These are phyloP conservation scores for Clathrus columnatus DNA, from an alignment of 768 basidiomycete genomes.

Conservation along the genomic window DNA sequence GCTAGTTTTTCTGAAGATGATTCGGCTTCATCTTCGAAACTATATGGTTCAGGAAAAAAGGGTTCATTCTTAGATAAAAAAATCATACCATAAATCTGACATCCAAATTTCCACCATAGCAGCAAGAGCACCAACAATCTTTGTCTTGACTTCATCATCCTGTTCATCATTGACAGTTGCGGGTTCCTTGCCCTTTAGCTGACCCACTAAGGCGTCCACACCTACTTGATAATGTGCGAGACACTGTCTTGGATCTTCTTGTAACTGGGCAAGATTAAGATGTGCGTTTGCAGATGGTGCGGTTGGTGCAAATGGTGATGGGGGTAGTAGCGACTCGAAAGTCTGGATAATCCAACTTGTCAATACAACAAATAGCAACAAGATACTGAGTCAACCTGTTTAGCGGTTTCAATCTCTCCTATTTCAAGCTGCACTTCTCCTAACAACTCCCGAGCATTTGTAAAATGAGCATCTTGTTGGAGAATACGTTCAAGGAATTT, in stretches of 20 bases:
- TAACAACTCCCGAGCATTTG: slow-evolving; percentile 69
- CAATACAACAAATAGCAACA: background rate
- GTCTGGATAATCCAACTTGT: slow-evolving; percentile 32
- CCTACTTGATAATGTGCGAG: slow-evolving; percentile 75
- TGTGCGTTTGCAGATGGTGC: slow-evolving; percentile 68
- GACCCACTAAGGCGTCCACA: slow-evolving; percentile 55
- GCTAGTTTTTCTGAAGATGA: slow-evolving; percentile 74
- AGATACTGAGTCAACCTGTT: slow-evolving; percentile 36
- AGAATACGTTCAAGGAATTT: slow-evolving; percentile 64
- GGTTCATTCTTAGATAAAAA: background rate
- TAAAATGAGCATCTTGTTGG: slow-evolving; percentile 51
- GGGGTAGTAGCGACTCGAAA: slow-evolving; percentile 52
- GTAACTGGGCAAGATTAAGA: slow-evolving; percentile 84
- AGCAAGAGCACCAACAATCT: slow-evolving; percentile 69
- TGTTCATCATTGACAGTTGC: slow-evolving; percentile 22
- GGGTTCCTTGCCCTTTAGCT: slow-evolving; percentile 61
- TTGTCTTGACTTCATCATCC: slow-evolving; percentile 53
- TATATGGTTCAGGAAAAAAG: slow-evolving; percentile 21
- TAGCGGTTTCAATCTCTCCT: slow-evolving; percentile 68
- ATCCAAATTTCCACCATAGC: slow-evolving; percentile 96
- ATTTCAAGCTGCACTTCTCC: slow-evolving; percentile 73
- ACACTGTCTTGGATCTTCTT: slow-evolving; percentile 65
- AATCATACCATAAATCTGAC: slow-evolving; percentile 80
- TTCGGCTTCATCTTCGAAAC: slow-evolving; percentile 77
- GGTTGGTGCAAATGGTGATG: slow-evolving; percentile 48